phyloP scores from a whole-genome alignment of 352 stramenopile genomes.

The Globisporangium cylindrosporum region DNA sequence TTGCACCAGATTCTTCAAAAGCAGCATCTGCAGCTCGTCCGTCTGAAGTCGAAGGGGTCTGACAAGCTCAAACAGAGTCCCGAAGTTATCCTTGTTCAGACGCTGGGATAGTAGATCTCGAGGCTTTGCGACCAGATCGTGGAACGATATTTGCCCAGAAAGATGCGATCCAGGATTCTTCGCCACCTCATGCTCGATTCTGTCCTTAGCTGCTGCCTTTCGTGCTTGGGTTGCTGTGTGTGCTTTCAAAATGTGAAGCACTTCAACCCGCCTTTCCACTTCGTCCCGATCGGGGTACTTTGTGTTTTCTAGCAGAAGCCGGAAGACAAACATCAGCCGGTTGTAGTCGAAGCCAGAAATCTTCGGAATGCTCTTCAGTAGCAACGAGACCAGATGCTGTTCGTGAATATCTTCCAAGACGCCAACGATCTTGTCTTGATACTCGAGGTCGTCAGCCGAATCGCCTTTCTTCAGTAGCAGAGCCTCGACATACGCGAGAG shows the following conservation, averaged over 20 bases:
- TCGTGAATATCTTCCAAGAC: conserved; percentile 82
- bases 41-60: conserved; percentile 54
- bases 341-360: conserved; percentile 61
- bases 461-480: conserved; percentile 40
- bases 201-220: background rate
- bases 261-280: conserved; percentile 55
- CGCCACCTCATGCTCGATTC: background rate
- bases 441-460: conserved; percentile 32
- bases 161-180: background rate
- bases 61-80: conserved; percentile 39
- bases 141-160: conserved; percentile 45
- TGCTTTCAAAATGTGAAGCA: conserved; percentile 51
- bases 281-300: conserved; percentile 54
- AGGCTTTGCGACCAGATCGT: conserved; percentile 62
- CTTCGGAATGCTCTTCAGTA: conserved; percentile 57
- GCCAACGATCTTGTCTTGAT: conserved; percentile 73
- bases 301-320: conserved; percentile 59
- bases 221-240: conserved; percentile 12
- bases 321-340: conserved; percentile 71
- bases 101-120: conserved; percentile 47
- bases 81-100: conserved; percentile 50
- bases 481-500: conserved; percentile 63
- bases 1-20: conserved; percentile 69
- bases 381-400: conserved; percentile 47
- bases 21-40: conserved; percentile 71